Base-by-base conservation (phyloP, 805 yeast species). In the Teunomyces funiuensis region DNA sequence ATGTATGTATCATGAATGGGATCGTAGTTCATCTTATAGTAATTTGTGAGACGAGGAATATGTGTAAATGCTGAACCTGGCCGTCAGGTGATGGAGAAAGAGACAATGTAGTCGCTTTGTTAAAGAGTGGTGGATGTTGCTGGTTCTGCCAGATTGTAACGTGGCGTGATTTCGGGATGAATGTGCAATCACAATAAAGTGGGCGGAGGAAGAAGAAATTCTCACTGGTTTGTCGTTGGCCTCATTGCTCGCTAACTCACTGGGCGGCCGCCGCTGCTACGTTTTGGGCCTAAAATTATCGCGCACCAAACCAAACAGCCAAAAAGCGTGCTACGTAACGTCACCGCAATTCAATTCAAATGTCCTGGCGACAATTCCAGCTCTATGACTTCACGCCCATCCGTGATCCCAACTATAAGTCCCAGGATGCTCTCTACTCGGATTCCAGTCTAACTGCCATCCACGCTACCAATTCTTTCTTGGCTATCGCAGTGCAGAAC, bases 301-400 rank as follows among this genome's bases (percentile, higher is more conserved):
- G 27, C 28, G 28, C 27, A 5, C n/a, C 28, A 9, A 22, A 15
- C 6, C 22, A 4, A n/a, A n/a, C n/a, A n/a, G n/a, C n/a, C n/a
- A n/a, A n/a, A n/a, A n/a, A n/a, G n/a, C n/a, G n/a, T n/a, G n/a
- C n/a, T n/a, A n/a, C n/a, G n/a, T n/a, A n/a, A n/a, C n/a, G n/a
- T n/a, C n/a, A n/a, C n/a, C n/a, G n/a, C n/a, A n/a, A n/a, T n/a
- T n/a, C n/a, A n/a, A n/a, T n/a, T n/a, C n/a, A n/a, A n/a, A n/a
- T 23, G 28, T 46, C 62, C 31, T 85, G 90, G 90, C 71, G 91
- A 45, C 96, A 86, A 55, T 86, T 91, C 63, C 88, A 87, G 46
- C 85, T 91, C 61, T 89, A 85, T 60, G 96, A 88, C 40, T 74
- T 79, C 27, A 74, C 82, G 0, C 97, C 97, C 5, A 84, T 93